These are phyloP conservation scores for Apiosordaria backusii DNA, from an alignment of 495 filamentous ascomycete species.

Conservation along the genomic window DNA sequence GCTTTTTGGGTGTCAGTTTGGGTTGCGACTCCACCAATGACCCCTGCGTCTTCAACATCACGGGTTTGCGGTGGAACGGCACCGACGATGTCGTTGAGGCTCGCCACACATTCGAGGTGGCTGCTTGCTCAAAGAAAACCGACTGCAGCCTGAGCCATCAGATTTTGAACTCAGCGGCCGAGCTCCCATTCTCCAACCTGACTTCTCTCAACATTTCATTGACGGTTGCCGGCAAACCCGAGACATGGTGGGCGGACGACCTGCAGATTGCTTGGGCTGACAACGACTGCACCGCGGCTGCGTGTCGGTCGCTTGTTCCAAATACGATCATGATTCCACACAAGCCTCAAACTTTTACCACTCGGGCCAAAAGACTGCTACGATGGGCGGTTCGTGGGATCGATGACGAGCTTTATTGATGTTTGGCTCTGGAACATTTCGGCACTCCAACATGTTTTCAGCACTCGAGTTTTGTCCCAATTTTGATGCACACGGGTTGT, in stretches of 20 bases:
- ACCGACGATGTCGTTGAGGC: conserved; percentile 23
- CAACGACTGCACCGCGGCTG: conserved; percentile 36
- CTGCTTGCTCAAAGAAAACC: conserved; percentile 30
- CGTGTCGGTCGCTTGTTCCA: conserved; percentile 37
- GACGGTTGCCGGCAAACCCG: conserved; percentile 26
- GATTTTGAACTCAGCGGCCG: conserved; percentile 24
- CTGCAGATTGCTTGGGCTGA: conserved; percentile 43
- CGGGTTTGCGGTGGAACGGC: conserved; percentile 33
- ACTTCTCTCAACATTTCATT: conserved; percentile 38
- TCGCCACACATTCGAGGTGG: conserved; percentile 28
- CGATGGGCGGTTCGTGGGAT: conserved; percentile 25
- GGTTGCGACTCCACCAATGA: conserved; percentile 39
- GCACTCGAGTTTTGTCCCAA: conserved; percentile 17
- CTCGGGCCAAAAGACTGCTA: conserved; percentile 14
- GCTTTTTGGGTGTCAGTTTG: conserved; percentile 37
- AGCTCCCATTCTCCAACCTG: conserved; percentile 32
- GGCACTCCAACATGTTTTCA: conserved; percentile 1
- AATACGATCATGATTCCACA: conserved; percentile 25
- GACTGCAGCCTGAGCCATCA: conserved; percentile 36
- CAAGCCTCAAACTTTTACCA: background rate
- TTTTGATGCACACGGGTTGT: conserved; percentile 2
- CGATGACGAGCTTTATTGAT: background rate
- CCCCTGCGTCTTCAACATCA: conserved; percentile 40
- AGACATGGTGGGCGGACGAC: conserved; percentile 44
- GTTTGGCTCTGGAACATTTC: background rate